Evolutionary conservation across 1,284 basidiomycete species (phyloP).

Genomic region (Anthracocystis panici-leucophaei): DNA sequence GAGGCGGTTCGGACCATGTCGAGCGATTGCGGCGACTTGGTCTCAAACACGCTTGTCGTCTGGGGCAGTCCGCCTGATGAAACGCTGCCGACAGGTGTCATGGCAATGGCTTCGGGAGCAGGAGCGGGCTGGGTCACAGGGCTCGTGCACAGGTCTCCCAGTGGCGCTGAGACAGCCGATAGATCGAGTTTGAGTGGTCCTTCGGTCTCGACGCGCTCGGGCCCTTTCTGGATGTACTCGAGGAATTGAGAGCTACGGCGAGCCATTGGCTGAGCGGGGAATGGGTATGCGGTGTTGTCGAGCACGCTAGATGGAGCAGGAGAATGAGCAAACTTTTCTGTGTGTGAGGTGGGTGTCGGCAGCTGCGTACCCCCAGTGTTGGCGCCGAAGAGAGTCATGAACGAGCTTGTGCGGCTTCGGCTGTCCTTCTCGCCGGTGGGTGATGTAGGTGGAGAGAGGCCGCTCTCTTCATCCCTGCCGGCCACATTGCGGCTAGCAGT

Average conservation of each 20-base stretch:
- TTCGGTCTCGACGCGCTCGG: constrained; percentile 31
- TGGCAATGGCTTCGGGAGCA: neutral
- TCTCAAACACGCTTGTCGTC: neutral
- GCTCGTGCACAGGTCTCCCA: constrained; percentile 14
- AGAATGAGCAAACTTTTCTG: constrained; percentile 27
- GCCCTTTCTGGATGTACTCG: constrained; percentile 45
- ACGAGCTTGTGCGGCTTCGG: constrained; percentile 33
- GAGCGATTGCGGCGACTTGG: constrained; percentile 18
- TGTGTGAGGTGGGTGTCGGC: constrained; percentile 18
- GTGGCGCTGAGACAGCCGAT: constrained; percentile 13
- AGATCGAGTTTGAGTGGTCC: constrained; percentile 30
- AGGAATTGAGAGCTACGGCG: constrained; percentile 46
- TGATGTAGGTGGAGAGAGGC: neutral
- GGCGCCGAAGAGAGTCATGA: constrained; percentile 37
- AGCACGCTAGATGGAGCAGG: constrained; percentile 30
- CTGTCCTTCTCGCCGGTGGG: constrained; percentile 17
- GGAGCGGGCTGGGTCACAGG: constrained; percentile 4
- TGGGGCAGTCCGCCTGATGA: neutral
- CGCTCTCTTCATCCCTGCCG: constrained; percentile 26
- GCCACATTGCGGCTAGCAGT: constrained; percentile 21
- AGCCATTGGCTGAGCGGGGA: constrained; percentile 24
- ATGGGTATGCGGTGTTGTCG: constrained; percentile 24
- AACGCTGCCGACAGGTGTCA: constrained; percentile 9
- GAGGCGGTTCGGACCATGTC: constrained; percentile 20
- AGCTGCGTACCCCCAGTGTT: constrained; percentile 24